Percentiles rank a stretch among this genome's conserved stretches.
These are phyloP conservation scores for Erysimum cheiranthoides DNA, from an alignment of 345 rosid genomes.

Conservation along the genomic window DNA sequence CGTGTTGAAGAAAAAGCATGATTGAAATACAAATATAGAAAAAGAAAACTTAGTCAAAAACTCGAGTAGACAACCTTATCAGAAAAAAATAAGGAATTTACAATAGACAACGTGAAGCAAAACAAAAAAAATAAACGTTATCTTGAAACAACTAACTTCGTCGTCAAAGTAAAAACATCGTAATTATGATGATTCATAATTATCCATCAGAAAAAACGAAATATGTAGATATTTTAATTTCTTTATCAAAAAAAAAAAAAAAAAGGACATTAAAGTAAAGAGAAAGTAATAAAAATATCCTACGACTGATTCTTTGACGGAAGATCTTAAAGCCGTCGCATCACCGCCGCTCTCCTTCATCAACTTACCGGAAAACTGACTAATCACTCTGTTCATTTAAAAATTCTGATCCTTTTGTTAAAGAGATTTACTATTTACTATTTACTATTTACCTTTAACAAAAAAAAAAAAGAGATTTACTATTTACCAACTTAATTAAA, in stretches of 20 bases:
- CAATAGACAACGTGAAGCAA: not conserved
- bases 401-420: not conserved
- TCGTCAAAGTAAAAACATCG: slow-evolving; percentile 27
- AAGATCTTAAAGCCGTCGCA: slow-evolving; percentile 52
- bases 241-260: too few species aligned
- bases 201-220: slow-evolving; percentile 23
- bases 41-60: not conserved
- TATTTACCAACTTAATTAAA: too few species aligned
- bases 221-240: too few species aligned
- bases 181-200: slow-evolving; percentile 18
- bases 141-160: not conserved
- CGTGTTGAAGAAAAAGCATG: not conserved
- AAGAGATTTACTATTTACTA: too few species aligned
- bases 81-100: not conserved
- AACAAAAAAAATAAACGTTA: slow-evolving; percentile 11
- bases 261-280: too few species aligned
- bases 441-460: too few species aligned
- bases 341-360: slow-evolving; percentile 59
- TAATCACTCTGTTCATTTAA: slow-evolving; percentile 46
- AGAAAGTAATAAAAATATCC: too few species aligned
- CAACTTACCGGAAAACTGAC: slow-evolving; percentile 48
- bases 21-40: too few species aligned
- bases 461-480: too few species aligned
- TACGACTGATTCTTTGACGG: slow-evolving; percentile 49
- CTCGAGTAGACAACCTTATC: not conserved